Evolutionary conservation across 78 protist species (phyloP).

Genomic region (Bodo saltans): DNA sequence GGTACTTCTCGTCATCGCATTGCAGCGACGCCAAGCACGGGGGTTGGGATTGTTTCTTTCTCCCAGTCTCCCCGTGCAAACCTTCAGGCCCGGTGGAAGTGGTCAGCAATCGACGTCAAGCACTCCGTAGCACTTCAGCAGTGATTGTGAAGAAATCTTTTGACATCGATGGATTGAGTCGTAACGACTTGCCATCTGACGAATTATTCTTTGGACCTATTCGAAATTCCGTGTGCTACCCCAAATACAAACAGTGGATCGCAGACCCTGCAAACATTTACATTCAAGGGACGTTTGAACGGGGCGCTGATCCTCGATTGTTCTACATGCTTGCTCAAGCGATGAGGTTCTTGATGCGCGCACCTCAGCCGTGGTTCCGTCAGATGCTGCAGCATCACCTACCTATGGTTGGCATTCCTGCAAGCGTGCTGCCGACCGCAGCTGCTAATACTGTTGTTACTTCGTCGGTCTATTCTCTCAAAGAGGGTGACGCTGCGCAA

Average conservation of each 20-base stretch:
- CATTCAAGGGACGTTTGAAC: neutral
- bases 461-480: too few species aligned
- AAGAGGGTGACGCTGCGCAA: too few species aligned
- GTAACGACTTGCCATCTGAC: constrained; percentile 11
- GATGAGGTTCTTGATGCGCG: neutral
- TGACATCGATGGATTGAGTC: neutral
- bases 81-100: too few species aligned
- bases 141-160: neutral
- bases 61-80: too few species aligned
- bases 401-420: neutral
- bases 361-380: constrained; percentile 29
- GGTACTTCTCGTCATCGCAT: too few species aligned
- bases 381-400: neutral
- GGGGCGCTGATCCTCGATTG: constrained; percentile 12
- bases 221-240: neutral
- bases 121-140: too few species aligned
- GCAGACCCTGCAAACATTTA: neutral
- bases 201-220: neutral
- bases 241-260: neutral
- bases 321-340: constrained; percentile 19
- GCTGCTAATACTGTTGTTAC: too few species aligned
- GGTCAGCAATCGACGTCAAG: too few species aligned
- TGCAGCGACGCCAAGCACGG: too few species aligned
- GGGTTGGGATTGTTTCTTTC: too few species aligned
- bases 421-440: neutral